Evolutionary conservation across 768 basidiomycete species (phyloP).

Genomic region (Peribolospora baueri): DNA sequence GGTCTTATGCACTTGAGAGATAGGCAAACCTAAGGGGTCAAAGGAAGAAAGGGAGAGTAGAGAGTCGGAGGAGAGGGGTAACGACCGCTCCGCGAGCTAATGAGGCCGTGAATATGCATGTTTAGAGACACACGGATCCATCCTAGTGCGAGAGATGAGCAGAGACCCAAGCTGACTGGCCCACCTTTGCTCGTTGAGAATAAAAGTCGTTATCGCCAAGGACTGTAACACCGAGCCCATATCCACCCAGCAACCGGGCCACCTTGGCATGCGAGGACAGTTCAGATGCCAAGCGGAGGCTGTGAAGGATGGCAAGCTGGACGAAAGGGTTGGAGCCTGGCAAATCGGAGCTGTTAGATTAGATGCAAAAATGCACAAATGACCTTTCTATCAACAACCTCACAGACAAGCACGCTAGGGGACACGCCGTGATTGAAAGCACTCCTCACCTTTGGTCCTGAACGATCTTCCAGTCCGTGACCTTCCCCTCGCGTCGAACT

Average conservation of each 20-base stretch:
- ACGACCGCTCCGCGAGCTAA: slow-evolving; percentile 30
- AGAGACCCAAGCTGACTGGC: slow-evolving; percentile 6
- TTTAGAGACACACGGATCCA: not conserved
- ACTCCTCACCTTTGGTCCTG: too few species aligned
- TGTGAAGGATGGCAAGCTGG: slow-evolving; percentile 58
- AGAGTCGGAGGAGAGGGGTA: slow-evolving; percentile 33
- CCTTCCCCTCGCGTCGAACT: too few species aligned
- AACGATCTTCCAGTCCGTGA: too few species aligned
- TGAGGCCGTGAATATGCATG: not conserved
- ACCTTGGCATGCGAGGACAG: slow-evolving; percentile 8
- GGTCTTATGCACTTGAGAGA: slow-evolving; percentile 84
- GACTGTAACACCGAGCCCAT: slow-evolving; percentile 43
- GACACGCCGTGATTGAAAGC: too few species aligned
- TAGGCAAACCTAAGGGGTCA: slow-evolving; percentile 36
- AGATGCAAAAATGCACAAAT: too few species aligned
- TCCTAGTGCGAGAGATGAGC: not conserved
- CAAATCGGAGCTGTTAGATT: too few species aligned
- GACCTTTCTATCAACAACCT: too few species aligned
- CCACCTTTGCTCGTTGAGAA: slow-evolving; percentile 66
- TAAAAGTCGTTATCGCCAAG: slow-evolving; percentile 95
- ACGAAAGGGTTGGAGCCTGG: slow-evolving; percentile 54
- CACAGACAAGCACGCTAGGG: too few species aligned
- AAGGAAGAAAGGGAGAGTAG: slow-evolving; percentile 45
- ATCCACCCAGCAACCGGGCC: too few species aligned
- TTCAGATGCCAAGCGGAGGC: slow-evolving; percentile 43